A percentile compares a stretch with the other conserved stretches of the same genome.
Evolutionary conservation across 768 basidiomycete species (phyloP).

Genomic region (Tylopilus vinaceipallidus): DNA sequence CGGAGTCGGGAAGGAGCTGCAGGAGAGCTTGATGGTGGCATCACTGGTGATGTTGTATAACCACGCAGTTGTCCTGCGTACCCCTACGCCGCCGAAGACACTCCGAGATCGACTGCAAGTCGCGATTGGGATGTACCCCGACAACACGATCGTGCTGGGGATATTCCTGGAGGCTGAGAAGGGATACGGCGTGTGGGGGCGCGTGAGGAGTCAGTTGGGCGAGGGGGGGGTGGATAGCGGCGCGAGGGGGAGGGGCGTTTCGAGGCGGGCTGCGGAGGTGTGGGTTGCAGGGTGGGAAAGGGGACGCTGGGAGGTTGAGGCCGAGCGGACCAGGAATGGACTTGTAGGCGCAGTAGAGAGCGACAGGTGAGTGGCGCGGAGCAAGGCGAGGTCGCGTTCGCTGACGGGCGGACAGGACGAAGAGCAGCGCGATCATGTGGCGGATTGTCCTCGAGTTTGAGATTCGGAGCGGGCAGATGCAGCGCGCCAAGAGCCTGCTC

Average conservation of each 20-base stretch:
- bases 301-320: constrained; percentile 66
- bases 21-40: constrained; percentile 57
- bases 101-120: constrained; percentile 55
- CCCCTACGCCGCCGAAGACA: constrained; percentile 54
- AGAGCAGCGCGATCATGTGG: constrained; percentile 67
- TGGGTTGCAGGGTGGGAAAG: constrained; percentile 82
- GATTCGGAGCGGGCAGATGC: constrained; percentile 55
- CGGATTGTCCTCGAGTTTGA: constrained; percentile 75
- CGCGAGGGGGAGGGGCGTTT: constrained; percentile 51
- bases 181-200: constrained; percentile 78
- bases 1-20: constrained; percentile 6
- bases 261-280: constrained; percentile 61
- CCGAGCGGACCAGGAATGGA: constrained; percentile 67
- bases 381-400: neutral
- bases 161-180: constrained; percentile 76
- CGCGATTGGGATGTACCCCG: constrained; percentile 59
- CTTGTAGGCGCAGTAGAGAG: constrained; percentile 60
- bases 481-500: constrained; percentile 68
- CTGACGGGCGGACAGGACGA: constrained; percentile 42
- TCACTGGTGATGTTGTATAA: constrained; percentile 61
- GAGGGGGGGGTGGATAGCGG: constrained; percentile 37
- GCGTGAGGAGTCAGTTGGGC: constrained; percentile 56
- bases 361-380: constrained; percentile 51
- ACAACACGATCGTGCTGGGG: constrained; percentile 69
- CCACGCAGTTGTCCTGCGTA: constrained; percentile 51